Base-by-base conservation (phyloP, 139 green algal species). In the Volvox africanus region DNA sequence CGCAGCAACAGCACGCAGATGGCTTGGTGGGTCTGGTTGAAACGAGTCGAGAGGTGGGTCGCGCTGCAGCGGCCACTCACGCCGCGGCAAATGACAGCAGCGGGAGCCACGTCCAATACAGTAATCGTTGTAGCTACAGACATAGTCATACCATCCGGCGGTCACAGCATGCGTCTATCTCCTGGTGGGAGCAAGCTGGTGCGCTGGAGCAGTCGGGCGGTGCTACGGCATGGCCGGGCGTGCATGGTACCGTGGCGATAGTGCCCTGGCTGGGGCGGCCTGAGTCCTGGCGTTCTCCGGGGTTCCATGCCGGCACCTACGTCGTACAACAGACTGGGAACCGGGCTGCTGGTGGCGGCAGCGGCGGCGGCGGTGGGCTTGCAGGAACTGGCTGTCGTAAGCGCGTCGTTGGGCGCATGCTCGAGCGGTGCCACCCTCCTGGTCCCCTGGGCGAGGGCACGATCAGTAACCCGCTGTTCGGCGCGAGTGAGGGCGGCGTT, bases 401-500 rank as follows among this genome's bases (percentile, higher is more conserved):
- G 80, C 37, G 80, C 50, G 5, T 28, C 17, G 50, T 18, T 12
- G 50, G 78, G 36, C 16, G 78, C 24, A 5, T 1, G 80, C 55
- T 37, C 13, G 26, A 5, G 80, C 30, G 65, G 32, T 67, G 24
- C 61, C 33, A 36, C 16, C 28, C n/a, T 14, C 30, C 61, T 32
- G 81, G 61, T 19, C 85, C 85, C 14, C 18, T 89, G 37, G 85
- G 35, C 0, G 85, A 89, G 71, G 37, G 37, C 17, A 82, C 85
- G 6, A 32, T 82, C 21, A 73, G 33, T 22, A 89, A 89, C 44
- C 85, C 85, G 28, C 69, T 89, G 17, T 87, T 44, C 80, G 22
- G 26, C 24, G 28, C 79, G 18, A 44, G 1, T 24, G 79, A 50
- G 37, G 55, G 80, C 55, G 50, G 26, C 80, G 55, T 44, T 50